A percentile compares a stretch with the other conserved stretches of the same genome.
Evolutionary conservation across 805 yeast genomes (phyloP).

Genomic region (Yamadazyma phyllophila): DNA sequence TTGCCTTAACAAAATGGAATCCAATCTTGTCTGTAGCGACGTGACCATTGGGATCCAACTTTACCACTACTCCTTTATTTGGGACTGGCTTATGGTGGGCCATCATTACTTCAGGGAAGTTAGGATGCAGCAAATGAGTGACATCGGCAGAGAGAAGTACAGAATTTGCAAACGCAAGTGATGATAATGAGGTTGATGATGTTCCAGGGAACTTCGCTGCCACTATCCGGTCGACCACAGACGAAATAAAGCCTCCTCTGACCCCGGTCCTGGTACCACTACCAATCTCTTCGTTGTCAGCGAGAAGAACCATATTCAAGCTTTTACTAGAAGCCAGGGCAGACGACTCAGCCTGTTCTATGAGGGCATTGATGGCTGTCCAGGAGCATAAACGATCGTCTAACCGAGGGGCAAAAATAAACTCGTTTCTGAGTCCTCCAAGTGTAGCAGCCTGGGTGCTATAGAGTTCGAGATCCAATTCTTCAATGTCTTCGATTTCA

Average conservation of each 20-base stretch:
- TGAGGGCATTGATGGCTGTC: conserved; percentile 33
- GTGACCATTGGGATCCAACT: conserved; percentile 37
- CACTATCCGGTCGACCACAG: conserved; percentile 14
- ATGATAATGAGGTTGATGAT: neutral
- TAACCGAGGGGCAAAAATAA: conserved; percentile 37
- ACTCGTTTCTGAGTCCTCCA: conserved; percentile 38
- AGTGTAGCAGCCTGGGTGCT: conserved; percentile 34
- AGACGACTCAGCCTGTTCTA: conserved; percentile 19
- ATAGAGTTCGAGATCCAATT: conserved; percentile 35
- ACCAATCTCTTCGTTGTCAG: conserved; percentile 45
- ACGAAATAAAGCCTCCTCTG: conserved; percentile 26
- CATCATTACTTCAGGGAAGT: conserved; percentile 32
- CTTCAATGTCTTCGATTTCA: conserved; percentile 23
- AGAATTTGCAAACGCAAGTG: conserved; percentile 28
- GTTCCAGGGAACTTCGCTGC: neutral
- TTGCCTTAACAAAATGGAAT: conserved; percentile 20
- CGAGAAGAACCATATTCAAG: conserved; percentile 30
- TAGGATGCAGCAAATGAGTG: conserved; percentile 43
- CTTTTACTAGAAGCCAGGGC: conserved; percentile 24
- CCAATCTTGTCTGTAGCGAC: conserved; percentile 38
- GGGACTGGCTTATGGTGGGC: conserved; percentile 36
- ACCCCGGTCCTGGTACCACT: conserved; percentile 41
- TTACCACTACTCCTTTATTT: conserved; percentile 37
- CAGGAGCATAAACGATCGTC: conserved; percentile 44
- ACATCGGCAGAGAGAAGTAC: conserved; percentile 42